Evolutionary conservation across 169 alveolate species (phyloP), one percentile per base, ranked within the genome.

Genomic region (Cryptosporidium felis): DNA sequence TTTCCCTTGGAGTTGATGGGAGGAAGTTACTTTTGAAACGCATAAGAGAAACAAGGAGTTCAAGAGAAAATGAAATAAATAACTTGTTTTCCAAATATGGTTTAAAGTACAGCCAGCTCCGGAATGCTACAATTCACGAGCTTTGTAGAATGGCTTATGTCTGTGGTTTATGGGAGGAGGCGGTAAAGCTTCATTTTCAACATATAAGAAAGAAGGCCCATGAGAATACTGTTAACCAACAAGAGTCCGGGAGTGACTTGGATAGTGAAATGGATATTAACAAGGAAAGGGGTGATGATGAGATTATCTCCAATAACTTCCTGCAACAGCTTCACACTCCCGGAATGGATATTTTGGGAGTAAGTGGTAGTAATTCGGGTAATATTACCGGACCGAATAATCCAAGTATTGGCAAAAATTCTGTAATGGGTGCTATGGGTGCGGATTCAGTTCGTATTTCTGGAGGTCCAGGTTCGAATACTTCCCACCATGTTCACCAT

Each of bases 91-190:
- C 82, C 14, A 81, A 81, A 30, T 62, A 81, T 36, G 90, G 90
- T 10, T 42, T 81, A 46, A 81, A 67, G 81, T 81, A 81, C 61
- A 63, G 88, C 32, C 88, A 81, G 34, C 66, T 81, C n/a, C 46
- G 90, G 59, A 81, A 81, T 65, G 90, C 90, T 5, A 81, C 90
- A 34, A 80, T 81, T n/a, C 90, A 63, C 30, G 88, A 81, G 61
- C 28, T 81, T 6, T 58, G 82, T 23, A 42, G 88, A 38, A 81
- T 81, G 90, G 90, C 90, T 23, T 81, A 60, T 45, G 88, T 81
- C n/a, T 81, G 90, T 67, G 80, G 81, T 8, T 42, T 81, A n/a
- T 81, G 90, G 90, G 88, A 81, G 28, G 82, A 81, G 45, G 90
- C 82, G 18, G 90, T 81, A 18, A 74, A 74, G 46, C 85, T 74